These are phyloP conservation scores for Podospora pseudocomata DNA, from an alignment of 495 filamentous ascomycete genomes.

Conservation along the genomic window DNA sequence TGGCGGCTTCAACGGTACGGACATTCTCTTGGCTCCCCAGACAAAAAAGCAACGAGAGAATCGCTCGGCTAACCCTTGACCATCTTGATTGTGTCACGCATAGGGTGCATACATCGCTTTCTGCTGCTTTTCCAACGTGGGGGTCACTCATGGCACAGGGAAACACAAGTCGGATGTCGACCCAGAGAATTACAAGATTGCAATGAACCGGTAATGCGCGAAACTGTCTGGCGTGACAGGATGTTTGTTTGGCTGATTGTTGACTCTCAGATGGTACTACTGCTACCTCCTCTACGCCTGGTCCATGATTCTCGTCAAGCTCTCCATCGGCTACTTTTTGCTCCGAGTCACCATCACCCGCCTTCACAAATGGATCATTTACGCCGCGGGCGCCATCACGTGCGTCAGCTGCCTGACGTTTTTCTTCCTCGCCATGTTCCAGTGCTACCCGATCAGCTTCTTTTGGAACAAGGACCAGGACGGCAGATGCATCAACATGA, in stretches of 20 bases:
- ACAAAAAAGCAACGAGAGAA: background rate
- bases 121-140: conserved; percentile 11
- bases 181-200: background rate
- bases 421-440: conserved; percentile 24
- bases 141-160: conserved; percentile 24
- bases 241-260: too few species aligned
- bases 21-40: background rate
- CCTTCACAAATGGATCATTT: conserved; percentile 25
- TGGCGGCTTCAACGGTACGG: conserved; percentile 5
- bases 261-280: conserved; percentile 19
- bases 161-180: conserved; percentile 19
- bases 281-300: conserved; percentile 21
- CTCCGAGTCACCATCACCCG: conserved; percentile 26
- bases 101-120: conserved; percentile 20
- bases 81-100: background rate
- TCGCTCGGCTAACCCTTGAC: background rate
- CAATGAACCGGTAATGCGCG: background rate
- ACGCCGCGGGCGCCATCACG: conserved; percentile 17
- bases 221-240: too few species aligned
- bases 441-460: conserved; percentile 26
- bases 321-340: conserved; percentile 34
- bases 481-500: conserved; percentile 27
- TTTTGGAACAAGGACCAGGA: conserved; percentile 27
- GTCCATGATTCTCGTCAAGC: conserved; percentile 24
- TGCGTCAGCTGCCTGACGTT: conserved; percentile 17